Evolutionary conservation across 257 asterid species (phyloP), one percentile per base, ranked within the genome.

Genomic region (Craterostigma plantagineum): DNA sequence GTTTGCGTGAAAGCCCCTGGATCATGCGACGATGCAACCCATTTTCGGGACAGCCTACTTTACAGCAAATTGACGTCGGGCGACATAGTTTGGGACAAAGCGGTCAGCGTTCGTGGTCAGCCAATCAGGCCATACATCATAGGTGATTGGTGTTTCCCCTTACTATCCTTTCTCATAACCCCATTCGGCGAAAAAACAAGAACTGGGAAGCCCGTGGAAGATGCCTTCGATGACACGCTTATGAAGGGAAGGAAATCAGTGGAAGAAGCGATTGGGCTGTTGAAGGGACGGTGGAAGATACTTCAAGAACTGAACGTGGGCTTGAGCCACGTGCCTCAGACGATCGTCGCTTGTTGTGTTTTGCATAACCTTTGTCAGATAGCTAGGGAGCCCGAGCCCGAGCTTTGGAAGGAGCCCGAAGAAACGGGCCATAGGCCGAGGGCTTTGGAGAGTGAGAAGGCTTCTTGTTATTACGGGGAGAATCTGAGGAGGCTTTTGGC

Each of bases 1-100:
- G 99, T 90, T 9, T 90, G 99, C 45, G 95, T 90, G 11, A 90
- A 90, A 45, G 84, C 95, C 13, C 95, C 99, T 0, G 99, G 99
- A 3, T 95, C 91, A 10, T 75, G 66, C 33, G 95, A 84, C 0
- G 91, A 83, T 35, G 92, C 94, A 5, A 69, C 94, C 7, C 99
- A 90, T 73, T 77, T 90, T 42, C 61, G 99, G 54, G 95, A 90
- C 35, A 83, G 95, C 59, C 63, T 90, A 68, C 45, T 90, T 60
- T 90, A 79, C 37, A 71, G 77, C 34, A 69, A 79, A 70, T 58
- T 90, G 63, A 77, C 75, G 11, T 75, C 94, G 0, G 72, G 76
- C 0, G 94, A 90, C 49, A 62, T 83, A 35, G 76, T 69, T 14
- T 90, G 95, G 99, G 99, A 90, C 34, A 90, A 77, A 52, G 81